Percentiles rank a stretch among this genome's conserved stretches.
phyloP scores from a whole-genome alignment of 1,284 basidiomycete species.

The Leccinum holopus region DNA sequence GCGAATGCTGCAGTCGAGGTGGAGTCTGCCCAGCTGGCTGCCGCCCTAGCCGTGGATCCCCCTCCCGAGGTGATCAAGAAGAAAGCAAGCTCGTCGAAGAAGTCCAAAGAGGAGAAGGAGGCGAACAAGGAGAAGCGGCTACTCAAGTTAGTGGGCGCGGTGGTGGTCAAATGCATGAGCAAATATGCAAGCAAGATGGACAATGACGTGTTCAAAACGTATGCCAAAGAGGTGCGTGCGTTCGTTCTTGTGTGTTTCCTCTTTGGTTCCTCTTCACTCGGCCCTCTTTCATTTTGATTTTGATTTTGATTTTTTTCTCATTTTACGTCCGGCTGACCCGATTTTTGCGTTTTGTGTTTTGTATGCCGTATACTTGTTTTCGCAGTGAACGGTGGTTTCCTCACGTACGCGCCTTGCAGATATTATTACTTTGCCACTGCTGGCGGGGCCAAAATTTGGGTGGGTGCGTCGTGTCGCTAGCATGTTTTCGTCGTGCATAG shows the following conservation, averaged over 20 bases:
- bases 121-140: slow-evolving; percentile 80
- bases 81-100: slow-evolving; percentile 39
- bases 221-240: slow-evolving; percentile 87
- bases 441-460: slow-evolving; percentile 92
- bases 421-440: slow-evolving; percentile 95
- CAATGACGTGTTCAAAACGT: slow-evolving; percentile 88
- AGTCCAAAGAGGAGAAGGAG: slow-evolving; percentile 57
- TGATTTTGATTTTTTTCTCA: background rate
- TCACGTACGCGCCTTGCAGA: slow-evolving; percentile 46
- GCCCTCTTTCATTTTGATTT: background rate
- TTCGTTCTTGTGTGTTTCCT: background rate
- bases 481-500: slow-evolving; percentile 2
- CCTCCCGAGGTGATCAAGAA: slow-evolving; percentile 32
- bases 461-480: slow-evolving; percentile 37
- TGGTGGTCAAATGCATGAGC: slow-evolving; percentile 91
- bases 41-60: slow-evolving; percentile 12
- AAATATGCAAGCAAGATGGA: slow-evolving; percentile 84
- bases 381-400: background rate
- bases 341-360: slow-evolving; percentile 32
- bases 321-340: background rate
- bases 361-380: slow-evolving; percentile 47
- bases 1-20: slow-evolving; percentile 46
- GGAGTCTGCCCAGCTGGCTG: slow-evolving; percentile 38
- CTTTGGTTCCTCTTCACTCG: background rate
- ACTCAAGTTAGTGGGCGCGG: slow-evolving; percentile 79